Percentiles rank a stretch among this genome's conserved stretches.
phyloP scores from a whole-genome alignment of 2,329 filamentous ascomycete species.

The Fusarium burgessii region DNA sequence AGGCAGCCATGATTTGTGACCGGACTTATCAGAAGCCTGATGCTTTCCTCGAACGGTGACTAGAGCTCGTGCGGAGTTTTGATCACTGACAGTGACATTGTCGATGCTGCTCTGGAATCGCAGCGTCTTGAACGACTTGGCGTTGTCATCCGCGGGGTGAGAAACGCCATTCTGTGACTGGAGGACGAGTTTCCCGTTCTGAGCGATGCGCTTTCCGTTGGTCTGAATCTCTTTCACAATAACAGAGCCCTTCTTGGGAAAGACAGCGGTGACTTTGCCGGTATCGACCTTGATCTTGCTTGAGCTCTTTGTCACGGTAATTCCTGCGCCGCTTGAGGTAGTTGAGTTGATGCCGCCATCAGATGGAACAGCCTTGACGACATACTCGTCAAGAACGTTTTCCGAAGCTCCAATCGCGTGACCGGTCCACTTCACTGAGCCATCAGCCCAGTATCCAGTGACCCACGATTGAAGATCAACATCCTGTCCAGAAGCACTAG shows the following conservation, averaged over 20 bases:
- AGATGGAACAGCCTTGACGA: slow-evolving; percentile 37
- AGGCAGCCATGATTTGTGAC: slow-evolving; percentile 61
- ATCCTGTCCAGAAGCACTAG: slow-evolving; percentile 34
- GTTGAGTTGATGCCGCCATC: slow-evolving; percentile 29
- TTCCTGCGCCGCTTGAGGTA: neutral
- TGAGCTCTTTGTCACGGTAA: slow-evolving; percentile 35
- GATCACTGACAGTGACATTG: slow-evolving; percentile 62
- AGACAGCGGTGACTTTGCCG: slow-evolving; percentile 57
- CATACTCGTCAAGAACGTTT: slow-evolving; percentile 57
- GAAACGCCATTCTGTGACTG: slow-evolving; percentile 63
- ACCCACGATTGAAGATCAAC: slow-evolving; percentile 62
- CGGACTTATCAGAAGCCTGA: slow-evolving; percentile 47
- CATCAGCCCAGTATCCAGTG: slow-evolving; percentile 70
- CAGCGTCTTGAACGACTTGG: slow-evolving; percentile 54
- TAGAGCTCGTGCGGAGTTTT: slow-evolving; percentile 51
- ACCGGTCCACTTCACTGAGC: slow-evolving; percentile 71
- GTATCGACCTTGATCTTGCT: slow-evolving; percentile 57
- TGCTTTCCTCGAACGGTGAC: slow-evolving; percentile 60
- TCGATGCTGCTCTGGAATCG: slow-evolving; percentile 64
- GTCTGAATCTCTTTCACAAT: slow-evolving; percentile 57
- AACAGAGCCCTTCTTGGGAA: slow-evolving; percentile 57
- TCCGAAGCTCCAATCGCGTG: slow-evolving; percentile 64
- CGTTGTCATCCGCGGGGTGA: slow-evolving; percentile 39
- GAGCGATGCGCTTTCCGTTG: slow-evolving; percentile 57
- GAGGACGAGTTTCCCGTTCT: slow-evolving; percentile 64